phyloP scores from a whole-genome alignment of 768 basidiomycete genomes.

The Terana coerulea region DNA sequence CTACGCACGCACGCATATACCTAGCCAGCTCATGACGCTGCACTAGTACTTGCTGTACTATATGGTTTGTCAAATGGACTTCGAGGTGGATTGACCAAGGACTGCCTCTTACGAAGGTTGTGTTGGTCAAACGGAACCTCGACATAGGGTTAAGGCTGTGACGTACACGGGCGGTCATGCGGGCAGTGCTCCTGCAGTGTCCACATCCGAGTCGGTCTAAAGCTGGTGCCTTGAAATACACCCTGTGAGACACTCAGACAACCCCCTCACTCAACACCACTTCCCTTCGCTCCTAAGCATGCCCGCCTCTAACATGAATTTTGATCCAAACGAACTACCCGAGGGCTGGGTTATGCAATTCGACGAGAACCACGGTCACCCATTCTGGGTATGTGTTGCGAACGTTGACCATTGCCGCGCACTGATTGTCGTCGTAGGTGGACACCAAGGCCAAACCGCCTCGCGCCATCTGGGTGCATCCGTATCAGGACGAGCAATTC shows the following conservation, averaged over 20 bases:
- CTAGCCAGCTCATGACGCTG: too few relatives aligned
- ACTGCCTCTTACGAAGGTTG: too few relatives aligned
- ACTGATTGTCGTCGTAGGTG: constrained; percentile 37
- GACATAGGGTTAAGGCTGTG: too few relatives aligned
- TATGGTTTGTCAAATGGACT: too few relatives aligned
- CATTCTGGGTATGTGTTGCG: constrained; percentile 8
- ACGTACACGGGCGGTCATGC: too few relatives aligned
- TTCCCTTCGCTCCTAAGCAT: background rate
- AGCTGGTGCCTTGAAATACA: too few relatives aligned
- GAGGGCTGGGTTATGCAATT: constrained; percentile 53
- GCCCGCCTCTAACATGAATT: constrained; percentile 4
- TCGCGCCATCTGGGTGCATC: constrained; percentile 69
- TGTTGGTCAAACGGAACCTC: too few relatives aligned
- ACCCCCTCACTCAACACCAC: background rate
- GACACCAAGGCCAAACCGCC: constrained; percentile 62
- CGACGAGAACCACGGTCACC: constrained; percentile 38
- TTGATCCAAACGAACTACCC: constrained; percentile 40
- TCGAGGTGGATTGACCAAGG: too few relatives aligned
- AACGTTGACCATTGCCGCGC: background rate
- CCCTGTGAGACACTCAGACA: too few relatives aligned
- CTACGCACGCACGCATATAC: too few relatives aligned
- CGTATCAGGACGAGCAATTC: constrained; percentile 65
- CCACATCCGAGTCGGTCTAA: background rate
- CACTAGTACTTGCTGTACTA: too few relatives aligned
- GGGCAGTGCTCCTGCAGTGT: background rate